Evolutionary conservation across 306 rosid species (phyloP), one percentile per base, ranked within the genome.

Genomic region (Lathyrus sativus): DNA sequence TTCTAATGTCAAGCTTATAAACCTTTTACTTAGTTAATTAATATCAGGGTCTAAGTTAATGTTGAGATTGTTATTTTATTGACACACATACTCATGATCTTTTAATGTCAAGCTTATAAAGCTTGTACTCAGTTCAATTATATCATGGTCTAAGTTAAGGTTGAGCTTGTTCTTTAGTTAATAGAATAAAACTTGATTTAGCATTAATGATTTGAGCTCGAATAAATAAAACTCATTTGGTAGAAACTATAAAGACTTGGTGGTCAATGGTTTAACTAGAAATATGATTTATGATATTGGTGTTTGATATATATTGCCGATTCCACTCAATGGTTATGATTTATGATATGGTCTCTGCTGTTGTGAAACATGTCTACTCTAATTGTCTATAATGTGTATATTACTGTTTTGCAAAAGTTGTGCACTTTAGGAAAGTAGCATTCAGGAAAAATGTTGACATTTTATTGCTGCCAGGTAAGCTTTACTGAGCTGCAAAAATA

Each of bases 401-500:
- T 9, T 57, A 42, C 15, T 44, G 24, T 37, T 61, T 61, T 45
- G 26, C 42, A 51, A 44, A 19, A 50, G 42, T 51, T 50, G 56
- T 45, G 56, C 50, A 7, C 31, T 50, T 37, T 19, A 50, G 6
- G 10, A 18, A 50, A 10, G 58, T 67, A 11, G 8, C 68, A 28
- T 49, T 58, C 14, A 43, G 72, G 28, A 55, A 56, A 48, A 15
- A 0, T 44, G 31, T 44, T 64, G 57, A 74, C 43, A 56, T 54
- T 45, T 71, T 28, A 5, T 64, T 63, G 65, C 43, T 70, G 81
- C 55, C 87, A 88, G 95, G 85, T 84, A 76, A 84, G 51, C 64
- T 79, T 88, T 67, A 65, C 68, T 1, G 86, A 84, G 29, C 89
- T 88, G 28, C 9, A 60, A 58, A 73, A 78, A 13, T 84, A 86